These are phyloP conservation scores for Barnettozyma sp. DNA, from an alignment of 805 yeast genomes.

Conservation along the genomic window DNA sequence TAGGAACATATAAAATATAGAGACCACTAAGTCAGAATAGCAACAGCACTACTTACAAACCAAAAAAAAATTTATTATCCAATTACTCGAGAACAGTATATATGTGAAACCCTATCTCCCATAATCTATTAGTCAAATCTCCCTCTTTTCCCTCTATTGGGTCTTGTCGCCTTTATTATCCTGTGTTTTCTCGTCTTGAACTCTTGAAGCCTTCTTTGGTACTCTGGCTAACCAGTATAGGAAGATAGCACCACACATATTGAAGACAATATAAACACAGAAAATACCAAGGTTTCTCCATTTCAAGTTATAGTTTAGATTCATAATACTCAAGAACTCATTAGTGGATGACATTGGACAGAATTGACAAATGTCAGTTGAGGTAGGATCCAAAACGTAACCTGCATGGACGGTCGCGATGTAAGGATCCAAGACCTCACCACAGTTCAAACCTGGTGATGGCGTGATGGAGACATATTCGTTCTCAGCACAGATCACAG, in stretches of 20 bases:
- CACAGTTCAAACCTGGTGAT: slow-evolving; percentile 53
- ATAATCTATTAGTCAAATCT: background rate
- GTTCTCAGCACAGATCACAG: slow-evolving; percentile 38
- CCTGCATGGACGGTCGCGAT: slow-evolving; percentile 25
- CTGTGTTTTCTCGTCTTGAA: slow-evolving; percentile 16
- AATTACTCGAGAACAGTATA: too few species aligned
- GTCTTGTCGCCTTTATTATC: background rate
- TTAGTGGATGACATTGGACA: slow-evolving; percentile 57
- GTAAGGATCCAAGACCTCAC: slow-evolving; percentile 38
- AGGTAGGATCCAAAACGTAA: slow-evolving; percentile 8
- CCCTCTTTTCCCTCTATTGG: too few species aligned
- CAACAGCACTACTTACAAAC: background rate
- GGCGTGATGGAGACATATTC: slow-evolving; percentile 47
- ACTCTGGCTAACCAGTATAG: slow-evolving; percentile 59
- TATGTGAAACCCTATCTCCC: too few species aligned
- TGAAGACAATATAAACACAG: slow-evolving; percentile 36
- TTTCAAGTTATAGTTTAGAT: slow-evolving; percentile 38
- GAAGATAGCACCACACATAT: slow-evolving; percentile 36
- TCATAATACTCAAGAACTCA: slow-evolving; percentile 42
- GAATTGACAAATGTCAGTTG: slow-evolving; percentile 47
- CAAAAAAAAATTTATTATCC: background rate
- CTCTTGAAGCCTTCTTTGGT: slow-evolving; percentile 47
- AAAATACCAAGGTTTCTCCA: slow-evolving; percentile 63
- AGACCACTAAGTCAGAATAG: too few species aligned
- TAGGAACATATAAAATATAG: background rate